A percentile compares a stretch with the other conserved stretches of the same genome.
phyloP scores from a whole-genome alignment of 163 green algal species.

The Chlorella variabilis region DNA sequence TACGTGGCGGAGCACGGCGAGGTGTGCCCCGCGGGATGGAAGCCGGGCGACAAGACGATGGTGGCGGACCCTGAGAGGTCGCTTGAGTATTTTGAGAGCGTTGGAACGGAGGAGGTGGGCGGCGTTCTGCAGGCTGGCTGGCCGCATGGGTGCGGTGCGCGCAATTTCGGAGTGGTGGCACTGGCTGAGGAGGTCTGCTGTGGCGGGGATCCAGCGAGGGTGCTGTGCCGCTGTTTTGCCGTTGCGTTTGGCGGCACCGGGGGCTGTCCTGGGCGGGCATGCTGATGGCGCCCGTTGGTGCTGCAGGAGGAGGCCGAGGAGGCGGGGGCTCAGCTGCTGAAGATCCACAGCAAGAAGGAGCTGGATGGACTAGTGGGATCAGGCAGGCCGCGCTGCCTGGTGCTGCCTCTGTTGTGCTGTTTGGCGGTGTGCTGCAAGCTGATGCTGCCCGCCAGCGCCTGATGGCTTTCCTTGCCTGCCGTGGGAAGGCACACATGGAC shows the following conservation, averaged over 20 bases:
- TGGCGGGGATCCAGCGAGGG: too few relatives aligned
- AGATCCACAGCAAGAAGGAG: conserved; percentile 49
- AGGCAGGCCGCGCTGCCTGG: background rate
- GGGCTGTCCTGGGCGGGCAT: too few relatives aligned
- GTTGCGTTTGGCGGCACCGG: too few relatives aligned
- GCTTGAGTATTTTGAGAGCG: conserved; percentile 78
- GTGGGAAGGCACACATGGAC: too few relatives aligned
- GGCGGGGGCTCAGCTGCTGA: conserved; percentile 42
- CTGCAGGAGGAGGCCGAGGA: conserved; percentile 40
- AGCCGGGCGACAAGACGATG: conserved; percentile 84
- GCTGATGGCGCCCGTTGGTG: too few relatives aligned
- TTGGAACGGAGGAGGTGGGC: conserved; percentile 20
- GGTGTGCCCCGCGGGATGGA: conserved; percentile 90
- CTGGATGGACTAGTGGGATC: conserved; percentile 47
- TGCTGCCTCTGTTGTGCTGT: background rate
- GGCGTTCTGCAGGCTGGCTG: background rate
- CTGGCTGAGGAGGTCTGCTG: too few relatives aligned
- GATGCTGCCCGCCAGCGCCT: background rate
- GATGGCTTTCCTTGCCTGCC: background rate
- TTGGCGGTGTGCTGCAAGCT: background rate
- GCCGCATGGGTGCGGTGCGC: background rate
- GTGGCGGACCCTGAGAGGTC: conserved; percentile 75
- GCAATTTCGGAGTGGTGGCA: too few relatives aligned
- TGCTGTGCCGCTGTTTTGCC: too few relatives aligned
- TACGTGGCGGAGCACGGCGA: conserved; percentile 86